These are phyloP conservation scores for Corinectria fuckeliana DNA, from an alignment of 2,329 filamentous ascomycete species.

Conservation along the genomic window DNA sequence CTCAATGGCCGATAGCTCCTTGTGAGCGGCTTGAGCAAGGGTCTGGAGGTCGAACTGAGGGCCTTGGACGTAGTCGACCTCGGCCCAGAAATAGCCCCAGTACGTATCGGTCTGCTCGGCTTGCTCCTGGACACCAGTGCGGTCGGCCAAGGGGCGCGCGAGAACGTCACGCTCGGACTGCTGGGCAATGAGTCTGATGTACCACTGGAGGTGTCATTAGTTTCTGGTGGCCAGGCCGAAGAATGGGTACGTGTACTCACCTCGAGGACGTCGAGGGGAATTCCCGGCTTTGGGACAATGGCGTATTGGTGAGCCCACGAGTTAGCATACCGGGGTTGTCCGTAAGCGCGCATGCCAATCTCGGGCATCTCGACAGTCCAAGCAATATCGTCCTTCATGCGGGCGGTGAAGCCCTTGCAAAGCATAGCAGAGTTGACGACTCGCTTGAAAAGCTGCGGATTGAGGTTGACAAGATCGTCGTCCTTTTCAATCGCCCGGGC, in stretches of 20 bases:
- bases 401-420: constrained; percentile 65
- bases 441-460: constrained; percentile 59
- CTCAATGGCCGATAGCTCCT: constrained; percentile 59
- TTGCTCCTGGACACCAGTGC: constrained; percentile 45
- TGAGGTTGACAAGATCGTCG: constrained; percentile 54
- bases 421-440: constrained; percentile 59
- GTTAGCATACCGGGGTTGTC: constrained; percentile 55
- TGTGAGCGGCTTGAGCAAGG: constrained; percentile 51
- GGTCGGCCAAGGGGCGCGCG: constrained; percentile 49
- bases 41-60: constrained; percentile 55
- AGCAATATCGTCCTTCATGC: constrained; percentile 67
- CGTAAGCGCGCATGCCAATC: constrained; percentile 46
- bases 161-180: constrained; percentile 53
- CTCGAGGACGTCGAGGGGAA: constrained; percentile 61
- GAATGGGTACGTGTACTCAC: constrained; percentile 46
- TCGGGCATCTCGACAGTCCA: constrained; percentile 48
- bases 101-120: constrained; percentile 48
- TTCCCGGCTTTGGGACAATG: constrained; percentile 55
- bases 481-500: constrained; percentile 48
- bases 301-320: constrained; percentile 61
- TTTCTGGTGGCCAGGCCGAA: background rate
- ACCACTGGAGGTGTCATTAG: constrained; percentile 54
- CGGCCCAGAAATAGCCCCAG: constrained; percentile 61
- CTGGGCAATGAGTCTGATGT: constrained; percentile 61
- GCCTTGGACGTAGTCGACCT: constrained; percentile 51